Conservation (phyloP, 176 grass and related monocot genomes). For the Triticum urartu region DNA sequence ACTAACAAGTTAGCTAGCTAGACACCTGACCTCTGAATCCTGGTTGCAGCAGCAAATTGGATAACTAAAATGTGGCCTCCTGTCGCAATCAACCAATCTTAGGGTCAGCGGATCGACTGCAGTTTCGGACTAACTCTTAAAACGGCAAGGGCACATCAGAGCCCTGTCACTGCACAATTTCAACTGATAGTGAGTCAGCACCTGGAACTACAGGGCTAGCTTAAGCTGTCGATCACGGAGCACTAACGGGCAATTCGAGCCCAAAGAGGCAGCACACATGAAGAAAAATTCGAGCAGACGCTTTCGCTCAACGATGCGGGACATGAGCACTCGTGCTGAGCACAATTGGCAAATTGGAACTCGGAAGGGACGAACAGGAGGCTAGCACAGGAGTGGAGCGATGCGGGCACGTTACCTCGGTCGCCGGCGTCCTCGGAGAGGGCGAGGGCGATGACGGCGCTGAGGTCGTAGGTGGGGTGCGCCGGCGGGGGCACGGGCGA, state of each 20-base stretch:
- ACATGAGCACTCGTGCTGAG: too few species aligned
- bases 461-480: slow-evolving; percentile 90
- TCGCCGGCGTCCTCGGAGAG: slow-evolving; percentile 96
- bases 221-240: too few species aligned
- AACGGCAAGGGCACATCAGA: not conserved
- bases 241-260: too few species aligned
- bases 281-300: too few species aligned
- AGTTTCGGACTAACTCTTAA: not conserved
- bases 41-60: not conserved
- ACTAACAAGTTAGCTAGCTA: not conserved
- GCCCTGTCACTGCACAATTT: not conserved
- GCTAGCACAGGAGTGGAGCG: too few species aligned
- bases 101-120: not conserved
- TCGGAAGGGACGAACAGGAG: too few species aligned
- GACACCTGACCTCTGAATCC: not conserved
- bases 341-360: too few species aligned
- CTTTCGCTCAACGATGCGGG: too few species aligned
- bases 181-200: not conserved
- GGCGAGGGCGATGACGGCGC: slow-evolving; percentile 75
- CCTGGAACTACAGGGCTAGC: not conserved
- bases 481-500: slow-evolving; percentile 56
- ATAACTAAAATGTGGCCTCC: not conserved
- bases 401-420: slow-evolving; percentile 42
- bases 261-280: too few species aligned
- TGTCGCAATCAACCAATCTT: not conserved